Conservation (phyloP, 2,329 filamentous ascomycete species). For the Grosmannia penicillata region DNA sequence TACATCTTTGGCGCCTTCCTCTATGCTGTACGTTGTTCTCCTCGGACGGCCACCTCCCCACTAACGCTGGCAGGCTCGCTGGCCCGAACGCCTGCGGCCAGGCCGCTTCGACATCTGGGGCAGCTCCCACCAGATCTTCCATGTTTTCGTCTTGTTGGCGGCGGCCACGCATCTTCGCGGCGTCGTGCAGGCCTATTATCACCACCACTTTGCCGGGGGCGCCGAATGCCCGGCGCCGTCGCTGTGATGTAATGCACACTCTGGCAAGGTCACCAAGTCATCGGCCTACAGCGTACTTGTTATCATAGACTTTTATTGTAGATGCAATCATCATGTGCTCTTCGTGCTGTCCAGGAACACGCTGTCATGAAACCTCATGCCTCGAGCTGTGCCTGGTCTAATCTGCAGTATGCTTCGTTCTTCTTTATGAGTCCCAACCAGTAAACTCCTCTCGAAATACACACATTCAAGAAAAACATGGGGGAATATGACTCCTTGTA, state of each 20-base stretch:
- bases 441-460: neutral
- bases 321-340: neutral
- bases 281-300: no score
- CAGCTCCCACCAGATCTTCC: slow-evolving; percentile 92
- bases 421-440: neutral
- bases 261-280: no score
- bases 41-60: neutral
- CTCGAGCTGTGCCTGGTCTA: no score
- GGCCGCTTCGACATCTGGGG: slow-evolving; percentile 82
- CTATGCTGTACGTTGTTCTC: slow-evolving; percentile 52
- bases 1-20: slow-evolving; percentile 78
- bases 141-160: slow-evolving; percentile 73
- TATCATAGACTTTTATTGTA: neutral
- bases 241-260: neutral
- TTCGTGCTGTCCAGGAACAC: neutral
- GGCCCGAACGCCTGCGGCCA: slow-evolving; percentile 69
- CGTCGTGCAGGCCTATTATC: slow-evolving; percentile 73
- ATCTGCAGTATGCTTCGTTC: neutral
- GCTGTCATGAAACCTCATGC: no score
- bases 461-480: neutral
- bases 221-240: slow-evolving; percentile 27
- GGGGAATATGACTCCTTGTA: neutral
- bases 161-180: slow-evolving; percentile 70
- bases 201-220: slow-evolving; percentile 51
- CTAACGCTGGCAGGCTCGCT: slow-evolving; percentile 39